Conservation (phyloP, 257 asterid genomes). For the Scutellaria baicalensis region DNA sequence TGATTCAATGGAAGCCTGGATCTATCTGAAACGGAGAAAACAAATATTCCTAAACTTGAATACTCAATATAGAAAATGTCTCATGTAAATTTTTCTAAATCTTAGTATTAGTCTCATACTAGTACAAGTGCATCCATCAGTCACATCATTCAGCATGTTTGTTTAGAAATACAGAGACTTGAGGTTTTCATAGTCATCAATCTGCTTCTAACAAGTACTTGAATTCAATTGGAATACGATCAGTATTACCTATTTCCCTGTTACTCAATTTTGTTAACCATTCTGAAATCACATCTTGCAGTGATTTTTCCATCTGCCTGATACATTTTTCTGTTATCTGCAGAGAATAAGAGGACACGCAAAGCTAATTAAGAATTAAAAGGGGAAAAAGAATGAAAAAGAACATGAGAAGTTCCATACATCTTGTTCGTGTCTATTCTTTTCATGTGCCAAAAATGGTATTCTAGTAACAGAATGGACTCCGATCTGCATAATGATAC, state of each 20-base stretch:
- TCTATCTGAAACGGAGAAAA: slow-evolving; percentile 53
- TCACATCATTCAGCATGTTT: not conserved
- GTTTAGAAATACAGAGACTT: not conserved
- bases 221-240: not conserved
- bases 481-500: slow-evolving; percentile 45
- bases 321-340: slow-evolving; percentile 86
- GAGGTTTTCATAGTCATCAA: not conserved
- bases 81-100: not conserved
- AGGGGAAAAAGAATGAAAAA: not conserved
- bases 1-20: slow-evolving; percentile 69
- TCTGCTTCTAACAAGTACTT: too few relatives aligned
- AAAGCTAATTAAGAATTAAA: not conserved
- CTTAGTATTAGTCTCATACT: not conserved
- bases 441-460: slow-evolving; percentile 83
- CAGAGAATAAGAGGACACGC: not conserved
- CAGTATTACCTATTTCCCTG: slow-evolving; percentile 62
- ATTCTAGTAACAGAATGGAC: slow-evolving; percentile 53
- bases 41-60: not conserved
- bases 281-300: slow-evolving; percentile 84
- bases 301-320: slow-evolving; percentile 58
- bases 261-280: slow-evolving; percentile 61
- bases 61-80: not conserved
- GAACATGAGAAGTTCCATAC: slow-evolving; percentile 32
- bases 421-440: slow-evolving; percentile 83
- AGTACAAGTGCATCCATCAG: not conserved